Percentiles rank a stretch among this genome's conserved stretches.
Conservation (phyloP, 108 stramenopile genomes). For the Aurantiochytrium sp. region DNA sequence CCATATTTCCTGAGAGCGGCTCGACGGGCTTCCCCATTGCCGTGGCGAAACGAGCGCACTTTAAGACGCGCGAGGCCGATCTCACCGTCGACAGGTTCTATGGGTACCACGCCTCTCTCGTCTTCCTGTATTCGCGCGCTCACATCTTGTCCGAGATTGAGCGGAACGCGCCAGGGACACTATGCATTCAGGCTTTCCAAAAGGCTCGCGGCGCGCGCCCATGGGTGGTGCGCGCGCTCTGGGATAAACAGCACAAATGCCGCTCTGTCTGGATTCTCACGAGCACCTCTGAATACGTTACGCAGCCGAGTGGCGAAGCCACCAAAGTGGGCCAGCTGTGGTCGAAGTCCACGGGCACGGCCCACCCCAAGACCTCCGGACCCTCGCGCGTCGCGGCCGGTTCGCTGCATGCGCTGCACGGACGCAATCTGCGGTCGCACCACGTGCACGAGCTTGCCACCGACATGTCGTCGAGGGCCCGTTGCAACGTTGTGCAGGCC, state of each 20-base stretch:
- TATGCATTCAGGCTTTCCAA: background rate
- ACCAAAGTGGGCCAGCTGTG: conserved; percentile 6
- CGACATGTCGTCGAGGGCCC: background rate
- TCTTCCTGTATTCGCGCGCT: background rate
- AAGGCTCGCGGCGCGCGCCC: background rate
- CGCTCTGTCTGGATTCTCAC: conserved; percentile 1
- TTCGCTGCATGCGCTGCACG: background rate
- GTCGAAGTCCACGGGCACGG: background rate
- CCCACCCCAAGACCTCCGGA: background rate
- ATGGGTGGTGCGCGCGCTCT: background rate
- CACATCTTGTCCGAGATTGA: background rate
- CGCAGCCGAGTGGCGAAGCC: background rate
- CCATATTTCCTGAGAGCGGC: background rate
- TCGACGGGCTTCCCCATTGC: background rate
- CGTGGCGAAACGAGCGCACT: background rate
- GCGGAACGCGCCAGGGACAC: background rate
- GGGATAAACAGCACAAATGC: background rate
- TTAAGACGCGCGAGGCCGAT: background rate
- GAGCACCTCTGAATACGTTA: conserved; percentile 11
- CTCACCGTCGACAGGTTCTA: background rate
- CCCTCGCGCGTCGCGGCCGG: background rate
- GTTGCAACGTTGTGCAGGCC: background rate
- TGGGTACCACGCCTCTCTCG: background rate
- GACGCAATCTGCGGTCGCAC: background rate
- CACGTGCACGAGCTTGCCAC: conserved; percentile 1